A percentile compares a stretch with the other conserved stretches of the same genome.
Evolutionary conservation across 2,329 filamentous ascomycete genomes (phyloP).

Genomic region (Penicillium polonicum): DNA sequence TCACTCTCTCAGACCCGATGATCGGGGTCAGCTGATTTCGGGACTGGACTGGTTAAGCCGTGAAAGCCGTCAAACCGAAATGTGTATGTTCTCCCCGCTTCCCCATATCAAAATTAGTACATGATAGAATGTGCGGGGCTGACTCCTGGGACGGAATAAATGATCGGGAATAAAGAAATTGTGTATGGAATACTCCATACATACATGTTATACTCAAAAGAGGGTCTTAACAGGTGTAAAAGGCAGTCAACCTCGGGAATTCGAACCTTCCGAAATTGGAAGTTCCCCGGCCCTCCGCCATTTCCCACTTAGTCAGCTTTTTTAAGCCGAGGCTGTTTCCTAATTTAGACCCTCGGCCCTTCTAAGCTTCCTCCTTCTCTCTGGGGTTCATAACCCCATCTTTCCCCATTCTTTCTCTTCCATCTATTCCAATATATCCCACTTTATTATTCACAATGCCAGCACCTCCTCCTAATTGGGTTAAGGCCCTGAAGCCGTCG

Average conservation of each 20-base stretch:
- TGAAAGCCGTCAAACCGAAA: neutral
- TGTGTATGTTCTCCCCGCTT: neutral
- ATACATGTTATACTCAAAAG: neutral
- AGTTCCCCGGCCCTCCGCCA: neutral
- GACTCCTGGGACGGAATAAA: neutral
- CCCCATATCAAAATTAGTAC: neutral
- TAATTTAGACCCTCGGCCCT: constrained; percentile 22
- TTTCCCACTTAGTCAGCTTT: constrained; percentile 8
- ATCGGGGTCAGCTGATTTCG: constrained; percentile 15
- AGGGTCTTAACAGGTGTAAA: neutral
- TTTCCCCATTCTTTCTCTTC: constrained; percentile 4
- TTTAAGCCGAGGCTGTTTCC: constrained; percentile 26
- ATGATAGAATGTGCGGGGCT: neutral
- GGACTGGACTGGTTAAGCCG: constrained; percentile 14
- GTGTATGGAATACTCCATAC: neutral
- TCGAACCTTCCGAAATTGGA: neutral
- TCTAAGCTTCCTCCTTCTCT: constrained; percentile 6
- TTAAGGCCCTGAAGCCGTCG: constrained; percentile 64
- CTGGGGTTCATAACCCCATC: constrained; percentile 21
- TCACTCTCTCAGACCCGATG: constrained; percentile 4
- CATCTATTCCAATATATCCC: neutral
- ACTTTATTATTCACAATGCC: constrained; percentile 28
- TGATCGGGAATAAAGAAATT: neutral
- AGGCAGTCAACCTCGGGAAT: neutral
- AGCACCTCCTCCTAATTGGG: constrained; percentile 59